Percentiles rank a stretch among this genome's conserved stretches.
These are phyloP conservation scores for Diaporthe vaccinii DNA, from an alignment of 2,329 filamentous ascomycete species.

Conservation along the genomic window DNA sequence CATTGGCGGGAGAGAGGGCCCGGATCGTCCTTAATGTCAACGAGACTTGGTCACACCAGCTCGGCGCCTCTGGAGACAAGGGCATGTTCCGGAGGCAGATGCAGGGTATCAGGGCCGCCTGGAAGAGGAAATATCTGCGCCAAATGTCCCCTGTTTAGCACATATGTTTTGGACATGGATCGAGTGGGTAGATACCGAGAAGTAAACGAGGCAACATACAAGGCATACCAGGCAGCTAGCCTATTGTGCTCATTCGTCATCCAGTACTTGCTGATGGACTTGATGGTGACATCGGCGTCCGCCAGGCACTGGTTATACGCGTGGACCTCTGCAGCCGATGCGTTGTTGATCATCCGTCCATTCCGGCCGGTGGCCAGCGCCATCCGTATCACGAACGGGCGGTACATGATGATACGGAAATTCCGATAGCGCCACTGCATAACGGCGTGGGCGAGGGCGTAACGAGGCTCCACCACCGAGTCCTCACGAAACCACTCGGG, in stretches of 20 bases:
- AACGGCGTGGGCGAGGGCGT: conserved; percentile 56
- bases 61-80: conserved; percentile 49
- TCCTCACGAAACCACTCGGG: conserved; percentile 44
- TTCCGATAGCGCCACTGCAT: conserved; percentile 60
- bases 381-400: conserved; percentile 59
- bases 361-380: conserved; percentile 46
- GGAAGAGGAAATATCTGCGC: conserved; percentile 60
- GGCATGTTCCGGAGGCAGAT: conserved; percentile 61
- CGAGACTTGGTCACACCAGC: conserved; percentile 57
- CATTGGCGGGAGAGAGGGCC: conserved; percentile 54
- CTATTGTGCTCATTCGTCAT: conserved; percentile 52
- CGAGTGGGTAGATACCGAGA: not conserved
- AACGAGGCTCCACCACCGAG: conserved; percentile 45
- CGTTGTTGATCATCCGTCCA: conserved; percentile 39
- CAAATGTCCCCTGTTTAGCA: not conserved
- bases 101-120: conserved; percentile 62
- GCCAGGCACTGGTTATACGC: conserved; percentile 55
- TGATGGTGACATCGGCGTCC: conserved; percentile 57
- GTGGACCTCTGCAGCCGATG: conserved; percentile 38
- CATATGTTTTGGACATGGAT: not conserved
- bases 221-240: conserved; percentile 58
- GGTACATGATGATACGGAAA: conserved; percentile 62
- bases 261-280: conserved; percentile 55
- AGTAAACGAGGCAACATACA: conserved; percentile 45
- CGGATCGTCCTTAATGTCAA: conserved; percentile 53